These are phyloP conservation scores for Phytophthora melonis DNA, from an alignment of 352 stramenopile species.

Conservation along the genomic window DNA sequence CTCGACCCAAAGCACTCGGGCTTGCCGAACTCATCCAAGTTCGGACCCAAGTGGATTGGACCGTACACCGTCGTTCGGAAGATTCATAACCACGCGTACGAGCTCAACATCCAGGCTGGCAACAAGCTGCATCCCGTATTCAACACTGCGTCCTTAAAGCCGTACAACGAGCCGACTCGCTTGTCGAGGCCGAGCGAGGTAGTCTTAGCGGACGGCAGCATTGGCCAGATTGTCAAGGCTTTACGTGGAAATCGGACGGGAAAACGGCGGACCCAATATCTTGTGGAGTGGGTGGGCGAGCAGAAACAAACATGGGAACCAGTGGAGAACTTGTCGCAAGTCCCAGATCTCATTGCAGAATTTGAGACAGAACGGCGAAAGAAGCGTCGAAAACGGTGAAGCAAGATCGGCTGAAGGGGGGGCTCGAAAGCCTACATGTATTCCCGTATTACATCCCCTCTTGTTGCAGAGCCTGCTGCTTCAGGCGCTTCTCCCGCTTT, in stretches of 20 bases:
- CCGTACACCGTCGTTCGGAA: constrained; percentile 16
- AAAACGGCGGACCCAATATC: constrained; percentile 12
- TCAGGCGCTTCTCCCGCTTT: too few species aligned
- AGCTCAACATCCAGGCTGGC: constrained; percentile 29
- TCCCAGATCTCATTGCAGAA: constrained; percentile 5
- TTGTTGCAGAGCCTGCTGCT: too few species aligned
- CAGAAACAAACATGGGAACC: constrained; percentile 5
- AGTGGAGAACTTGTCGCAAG: constrained; percentile 4
- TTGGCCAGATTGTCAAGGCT: constrained; percentile 3
- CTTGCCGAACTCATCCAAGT: constrained; percentile 21
- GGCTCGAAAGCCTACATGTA: too few species aligned
- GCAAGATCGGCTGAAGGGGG: too few species aligned
- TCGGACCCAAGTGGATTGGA: constrained; percentile 25
- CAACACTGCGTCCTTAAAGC: constrained; percentile 19
- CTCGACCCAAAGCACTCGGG: constrained; percentile 21
- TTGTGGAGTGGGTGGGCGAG: constrained; percentile 13
- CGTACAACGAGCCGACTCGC: constrained; percentile 1
- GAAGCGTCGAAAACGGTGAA: too few species aligned
- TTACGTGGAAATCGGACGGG: neutral
- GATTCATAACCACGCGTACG: constrained; percentile 31
- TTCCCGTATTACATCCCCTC: too few species aligned
- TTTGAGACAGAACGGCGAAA: too few species aligned
- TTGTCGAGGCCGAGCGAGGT: constrained; percentile 7
- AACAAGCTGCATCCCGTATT: constrained; percentile 27
- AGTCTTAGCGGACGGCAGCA: constrained; percentile 2